Evolutionary conservation across 768 basidiomycete species (phyloP).

Genomic region (Clavaria fumosa): DNA sequence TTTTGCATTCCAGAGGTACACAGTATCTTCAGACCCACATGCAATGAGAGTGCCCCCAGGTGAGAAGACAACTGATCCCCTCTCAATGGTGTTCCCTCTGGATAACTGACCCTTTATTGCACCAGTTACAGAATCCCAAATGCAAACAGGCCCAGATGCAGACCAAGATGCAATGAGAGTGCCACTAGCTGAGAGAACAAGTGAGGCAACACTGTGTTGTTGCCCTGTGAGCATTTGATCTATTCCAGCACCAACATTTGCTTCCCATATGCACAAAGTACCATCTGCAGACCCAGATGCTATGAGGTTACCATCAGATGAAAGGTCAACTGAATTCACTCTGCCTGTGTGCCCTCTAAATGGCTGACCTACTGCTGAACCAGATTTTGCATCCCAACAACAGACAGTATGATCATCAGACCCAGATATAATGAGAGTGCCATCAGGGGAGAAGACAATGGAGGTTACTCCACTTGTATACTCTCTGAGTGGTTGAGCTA

Average conservation of each 20-base stretch:
- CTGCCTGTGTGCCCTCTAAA: not conserved
- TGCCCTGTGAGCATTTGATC: no score
- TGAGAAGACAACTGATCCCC: not conserved
- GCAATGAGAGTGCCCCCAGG: not conserved
- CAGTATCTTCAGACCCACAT: not conserved
- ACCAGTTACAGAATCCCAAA: not conserved
- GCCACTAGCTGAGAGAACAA: constrained; percentile 1
- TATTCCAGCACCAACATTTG: not conserved
- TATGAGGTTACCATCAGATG: constrained; percentile 1
- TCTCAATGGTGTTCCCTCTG: not conserved
- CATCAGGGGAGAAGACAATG: constrained; percentile 1
- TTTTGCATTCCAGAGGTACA: not conserved
- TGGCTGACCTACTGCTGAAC: no score
- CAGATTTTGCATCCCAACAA: constrained; percentile 4
- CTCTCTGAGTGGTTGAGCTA: no score
- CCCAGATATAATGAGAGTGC: constrained; percentile 4
- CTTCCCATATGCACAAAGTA: constrained; percentile 5
- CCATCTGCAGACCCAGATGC: constrained; percentile 4
- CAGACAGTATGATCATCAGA: constrained; percentile 3
- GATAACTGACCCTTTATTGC: not conserved
- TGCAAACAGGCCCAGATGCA: constrained; percentile 1
- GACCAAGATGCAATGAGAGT: constrained; percentile 4
- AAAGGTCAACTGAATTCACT: constrained; percentile 2
- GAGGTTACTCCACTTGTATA: constrained; percentile 5
- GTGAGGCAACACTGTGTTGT: constrained; percentile 1